Evolutionary conservation across 108 stramenopile genomes (phyloP).

Genomic region (Thalassiosira profunda): DNA sequence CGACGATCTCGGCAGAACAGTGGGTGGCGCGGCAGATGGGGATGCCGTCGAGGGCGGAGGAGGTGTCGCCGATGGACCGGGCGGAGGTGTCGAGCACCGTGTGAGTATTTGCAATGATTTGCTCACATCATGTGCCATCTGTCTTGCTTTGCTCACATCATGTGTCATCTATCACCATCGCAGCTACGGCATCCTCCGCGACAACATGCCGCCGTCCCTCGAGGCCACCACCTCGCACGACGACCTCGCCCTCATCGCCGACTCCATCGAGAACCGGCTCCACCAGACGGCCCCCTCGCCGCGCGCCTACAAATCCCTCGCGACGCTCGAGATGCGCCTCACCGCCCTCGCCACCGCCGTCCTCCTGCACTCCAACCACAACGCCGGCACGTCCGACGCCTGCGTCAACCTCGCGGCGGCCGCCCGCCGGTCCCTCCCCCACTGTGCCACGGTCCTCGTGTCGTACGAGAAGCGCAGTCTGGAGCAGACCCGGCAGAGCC

Average conservation of each 20-base stretch:
- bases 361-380: neutral
- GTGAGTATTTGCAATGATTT: neutral
- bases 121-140: neutral
- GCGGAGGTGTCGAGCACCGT: neutral
- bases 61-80: neutral
- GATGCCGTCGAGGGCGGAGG: too few relatives aligned
- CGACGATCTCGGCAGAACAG: too few relatives aligned
- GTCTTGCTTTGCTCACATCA: neutral
- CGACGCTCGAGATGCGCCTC: constrained; percentile 7
- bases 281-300: neutral
- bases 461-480: neutral
- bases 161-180: too few relatives aligned
- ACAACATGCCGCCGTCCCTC: neutral
- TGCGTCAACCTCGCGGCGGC: constrained; percentile 2
- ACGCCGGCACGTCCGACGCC: neutral
- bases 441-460: constrained; percentile 2
- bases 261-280: constrained; percentile 11
- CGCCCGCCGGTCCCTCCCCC: neutral
- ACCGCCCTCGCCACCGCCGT: constrained; percentile 8
- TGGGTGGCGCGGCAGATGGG: too few relatives aligned
- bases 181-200: constrained; percentile 4
- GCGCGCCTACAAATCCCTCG: neutral
- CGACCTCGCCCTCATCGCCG: neutral
- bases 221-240: neutral
- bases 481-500: too few relatives aligned